These are phyloP conservation scores for Suhomyces pyralidae DNA, from an alignment of 805 yeast genomes.

Conservation along the genomic window DNA sequence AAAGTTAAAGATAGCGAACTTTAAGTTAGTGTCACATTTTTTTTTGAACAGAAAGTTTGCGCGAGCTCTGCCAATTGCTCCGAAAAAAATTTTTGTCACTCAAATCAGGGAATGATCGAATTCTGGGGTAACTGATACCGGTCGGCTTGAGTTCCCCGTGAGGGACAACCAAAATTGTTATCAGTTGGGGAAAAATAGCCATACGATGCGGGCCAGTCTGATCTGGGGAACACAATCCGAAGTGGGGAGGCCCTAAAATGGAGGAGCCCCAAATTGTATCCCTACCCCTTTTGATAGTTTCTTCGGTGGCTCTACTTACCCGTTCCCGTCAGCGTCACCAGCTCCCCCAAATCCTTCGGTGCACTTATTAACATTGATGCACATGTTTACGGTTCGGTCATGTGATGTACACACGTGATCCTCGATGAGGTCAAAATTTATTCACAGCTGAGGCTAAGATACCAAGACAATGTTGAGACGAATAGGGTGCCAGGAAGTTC, in stretches of 20 bases:
- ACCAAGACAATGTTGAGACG: not conserved
- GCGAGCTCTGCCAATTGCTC: not conserved
- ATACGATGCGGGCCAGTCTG: not conserved
- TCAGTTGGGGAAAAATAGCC: not conserved
- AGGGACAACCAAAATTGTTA: not conserved
- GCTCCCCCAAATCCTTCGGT: no score
- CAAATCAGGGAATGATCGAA: not conserved
- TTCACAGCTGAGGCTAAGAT: not conserved
- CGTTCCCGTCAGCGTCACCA: not conserved
- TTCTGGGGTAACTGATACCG: slow-evolving; percentile 1
- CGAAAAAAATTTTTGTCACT: not conserved
- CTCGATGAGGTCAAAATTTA: slow-evolving; percentile 2
- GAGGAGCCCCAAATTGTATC: not conserved
- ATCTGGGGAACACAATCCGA: not conserved
- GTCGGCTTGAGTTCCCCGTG: not conserved
- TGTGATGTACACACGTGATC: not conserved
- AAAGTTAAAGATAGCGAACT: not conserved
- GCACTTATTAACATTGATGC: no score
- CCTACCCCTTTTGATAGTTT: not conserved
- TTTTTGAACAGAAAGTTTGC: not conserved
- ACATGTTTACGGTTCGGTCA: not conserved
- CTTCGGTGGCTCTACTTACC: not conserved
- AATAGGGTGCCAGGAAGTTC: not conserved
- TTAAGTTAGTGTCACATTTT: not conserved
- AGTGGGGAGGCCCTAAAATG: not conserved